Evolutionary conservation across 345 rosid species (phyloP).

Genomic region (Lumnitzera racemosa): DNA sequence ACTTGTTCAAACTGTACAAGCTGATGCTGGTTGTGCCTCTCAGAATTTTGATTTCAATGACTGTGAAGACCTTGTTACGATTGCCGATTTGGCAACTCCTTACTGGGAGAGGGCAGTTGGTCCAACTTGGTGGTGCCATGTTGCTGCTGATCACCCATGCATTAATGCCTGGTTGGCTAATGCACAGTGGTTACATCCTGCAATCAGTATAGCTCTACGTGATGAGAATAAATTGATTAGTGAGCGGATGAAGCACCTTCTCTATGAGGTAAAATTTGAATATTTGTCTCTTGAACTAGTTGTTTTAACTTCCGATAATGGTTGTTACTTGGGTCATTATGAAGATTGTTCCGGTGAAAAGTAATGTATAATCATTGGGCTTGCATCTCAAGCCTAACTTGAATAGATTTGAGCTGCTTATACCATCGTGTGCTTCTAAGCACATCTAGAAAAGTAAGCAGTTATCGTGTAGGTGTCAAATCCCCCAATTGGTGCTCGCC

Average conservation of each 20-base stretch:
- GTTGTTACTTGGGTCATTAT: neutral
- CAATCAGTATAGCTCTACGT: constrained; percentile 36
- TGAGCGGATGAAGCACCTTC: constrained; percentile 59
- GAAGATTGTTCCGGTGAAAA: no score
- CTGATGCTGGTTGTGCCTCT: constrained; percentile 28
- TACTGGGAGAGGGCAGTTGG: constrained; percentile 51
- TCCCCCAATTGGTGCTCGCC: no score
- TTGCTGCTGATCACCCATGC: constrained; percentile 36
- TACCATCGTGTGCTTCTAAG: no score
- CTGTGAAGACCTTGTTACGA: constrained; percentile 33
- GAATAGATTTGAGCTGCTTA: no score
- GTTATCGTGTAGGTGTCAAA: no score
- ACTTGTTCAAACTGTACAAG: constrained; percentile 39
- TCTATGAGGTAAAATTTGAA: constrained; percentile 45
- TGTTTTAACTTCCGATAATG: neutral
- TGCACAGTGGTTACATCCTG: constrained; percentile 59
- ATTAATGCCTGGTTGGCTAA: constrained; percentile 37
- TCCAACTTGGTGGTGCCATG: constrained; percentile 70
- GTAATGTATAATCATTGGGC: no score
- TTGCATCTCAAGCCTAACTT: no score
- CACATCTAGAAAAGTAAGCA: no score
- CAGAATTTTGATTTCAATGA: constrained; percentile 16
- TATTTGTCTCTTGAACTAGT: neutral
- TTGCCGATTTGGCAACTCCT: constrained; percentile 51
- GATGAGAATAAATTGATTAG: constrained; percentile 54